These are phyloP conservation scores for Schizopora paradoxa DNA, from an alignment of 1,284 basidiomycete genomes.

Conservation along the genomic window DNA sequence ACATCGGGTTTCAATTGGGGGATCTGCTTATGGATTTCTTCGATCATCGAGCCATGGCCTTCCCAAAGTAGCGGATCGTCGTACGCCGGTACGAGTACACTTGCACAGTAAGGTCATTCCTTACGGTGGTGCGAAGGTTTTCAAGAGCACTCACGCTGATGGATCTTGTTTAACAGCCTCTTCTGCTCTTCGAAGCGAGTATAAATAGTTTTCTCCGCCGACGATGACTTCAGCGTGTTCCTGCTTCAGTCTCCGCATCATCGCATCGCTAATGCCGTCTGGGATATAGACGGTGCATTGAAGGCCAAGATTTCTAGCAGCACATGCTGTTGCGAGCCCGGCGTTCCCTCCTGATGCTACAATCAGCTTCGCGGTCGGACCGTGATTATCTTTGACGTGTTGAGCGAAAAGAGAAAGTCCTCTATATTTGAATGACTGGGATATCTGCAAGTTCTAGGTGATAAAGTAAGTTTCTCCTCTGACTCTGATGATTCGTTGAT, in stretches of 20 bases:
- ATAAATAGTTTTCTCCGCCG: constrained; percentile 49
- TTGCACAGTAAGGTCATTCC: constrained; percentile 23
- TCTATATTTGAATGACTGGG: constrained; percentile 71
- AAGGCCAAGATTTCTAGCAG: constrained; percentile 47
- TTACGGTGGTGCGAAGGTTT: background rate
- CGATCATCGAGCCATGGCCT: constrained; percentile 66
- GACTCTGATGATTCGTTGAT: too few relatives aligned
- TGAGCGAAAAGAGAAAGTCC: constrained; percentile 61
- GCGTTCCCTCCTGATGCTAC: constrained; percentile 74
- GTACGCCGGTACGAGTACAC: constrained; percentile 63
- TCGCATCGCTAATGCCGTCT: constrained; percentile 40
- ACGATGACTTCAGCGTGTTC: constrained; percentile 53
- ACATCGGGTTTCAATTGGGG: constrained; percentile 55
- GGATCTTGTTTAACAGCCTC: constrained; percentile 37
- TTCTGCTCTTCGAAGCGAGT: constrained; percentile 47
- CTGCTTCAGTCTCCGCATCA: constrained; percentile 43
- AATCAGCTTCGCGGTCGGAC: constrained; percentile 50
- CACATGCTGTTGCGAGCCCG: constrained; percentile 62
- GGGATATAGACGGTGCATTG: constrained; percentile 66
- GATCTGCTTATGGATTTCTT: constrained; percentile 54
- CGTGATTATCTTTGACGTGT: constrained; percentile 43
- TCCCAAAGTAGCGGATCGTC: constrained; percentile 64
- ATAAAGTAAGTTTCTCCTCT: background rate
- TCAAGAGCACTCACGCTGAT: constrained; percentile 44
- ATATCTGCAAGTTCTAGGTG: constrained; percentile 60